phyloP scores from a whole-genome alignment of 2,329 filamentous ascomycete species.

The Phialemonium atrogriseum region DNA sequence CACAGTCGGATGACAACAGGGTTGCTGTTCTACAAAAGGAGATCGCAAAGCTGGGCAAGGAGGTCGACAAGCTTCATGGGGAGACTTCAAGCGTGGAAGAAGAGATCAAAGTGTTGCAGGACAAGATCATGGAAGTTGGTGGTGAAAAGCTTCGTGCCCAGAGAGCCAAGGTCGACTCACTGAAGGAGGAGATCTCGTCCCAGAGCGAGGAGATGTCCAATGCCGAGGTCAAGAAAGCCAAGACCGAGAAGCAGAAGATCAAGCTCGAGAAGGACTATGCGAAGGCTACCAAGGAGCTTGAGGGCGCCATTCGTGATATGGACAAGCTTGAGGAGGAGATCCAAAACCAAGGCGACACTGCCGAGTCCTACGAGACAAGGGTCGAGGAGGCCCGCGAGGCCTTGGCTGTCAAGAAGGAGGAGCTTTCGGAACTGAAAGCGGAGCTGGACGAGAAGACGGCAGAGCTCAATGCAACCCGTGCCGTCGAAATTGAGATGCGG shows the following conservation, averaged over 20 bases:
- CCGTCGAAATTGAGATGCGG: slow-evolving; percentile 92
- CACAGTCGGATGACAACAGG: slow-evolving; percentile 70
- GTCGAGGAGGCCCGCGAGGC: slow-evolving; percentile 78
- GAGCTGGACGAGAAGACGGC: slow-evolving; percentile 80
- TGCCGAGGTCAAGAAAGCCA: slow-evolving; percentile 80
- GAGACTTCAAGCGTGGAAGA: slow-evolving; percentile 87
- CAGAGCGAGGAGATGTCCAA: slow-evolving; percentile 75
- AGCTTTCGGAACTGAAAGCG: slow-evolving; percentile 69
- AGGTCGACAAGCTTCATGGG: slow-evolving; percentile 69
- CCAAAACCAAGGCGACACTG: slow-evolving; percentile 65
- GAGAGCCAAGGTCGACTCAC: slow-evolving; percentile 79
- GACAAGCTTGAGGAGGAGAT: slow-evolving; percentile 74
- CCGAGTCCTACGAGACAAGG: slow-evolving; percentile 61
- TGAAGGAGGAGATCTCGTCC: slow-evolving; percentile 77
- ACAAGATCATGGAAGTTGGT: slow-evolving; percentile 97
- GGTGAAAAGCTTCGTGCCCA: slow-evolving; percentile 87
- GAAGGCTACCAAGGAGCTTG: slow-evolving; percentile 73
- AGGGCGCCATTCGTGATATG: slow-evolving; percentile 61
- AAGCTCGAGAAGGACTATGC: slow-evolving; percentile 80
- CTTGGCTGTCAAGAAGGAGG: slow-evolving; percentile 69
- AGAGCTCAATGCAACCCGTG: slow-evolving; percentile 82
- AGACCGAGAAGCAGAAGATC: slow-evolving; percentile 83
- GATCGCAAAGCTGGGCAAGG: slow-evolving; percentile 64
- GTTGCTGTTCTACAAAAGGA: slow-evolving; percentile 67
- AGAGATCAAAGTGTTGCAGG: slow-evolving; percentile 86